Evolutionary conservation across 345 rosid genomes (phyloP).

Genomic region (Sonneratia alba): DNA sequence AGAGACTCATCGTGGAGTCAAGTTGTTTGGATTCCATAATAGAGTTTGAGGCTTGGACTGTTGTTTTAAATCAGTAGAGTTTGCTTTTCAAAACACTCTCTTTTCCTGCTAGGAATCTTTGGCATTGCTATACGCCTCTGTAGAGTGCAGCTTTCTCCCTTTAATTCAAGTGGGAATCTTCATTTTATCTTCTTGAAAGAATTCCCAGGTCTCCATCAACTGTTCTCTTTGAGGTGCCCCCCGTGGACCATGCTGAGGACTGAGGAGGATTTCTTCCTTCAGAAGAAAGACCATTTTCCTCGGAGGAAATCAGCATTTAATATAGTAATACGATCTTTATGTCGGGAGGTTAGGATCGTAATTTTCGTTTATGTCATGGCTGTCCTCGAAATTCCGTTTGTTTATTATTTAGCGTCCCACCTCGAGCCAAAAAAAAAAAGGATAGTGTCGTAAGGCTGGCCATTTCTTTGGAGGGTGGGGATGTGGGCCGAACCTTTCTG

Average conservation of each 20-base stretch:
- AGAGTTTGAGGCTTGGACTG: too few relatives aligned
- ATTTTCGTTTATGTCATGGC: too few relatives aligned
- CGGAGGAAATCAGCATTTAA: too few relatives aligned
- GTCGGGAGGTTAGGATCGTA: too few relatives aligned
- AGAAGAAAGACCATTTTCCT: not conserved
- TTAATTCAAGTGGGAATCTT: not conserved
- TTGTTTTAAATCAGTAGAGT: too few relatives aligned
- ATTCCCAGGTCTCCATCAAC: not conserved
- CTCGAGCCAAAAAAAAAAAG: too few relatives aligned
- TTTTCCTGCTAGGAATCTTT: not conserved
- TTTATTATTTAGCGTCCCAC: too few relatives aligned
- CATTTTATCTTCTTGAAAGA: not conserved
- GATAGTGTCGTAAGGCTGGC: not conserved
- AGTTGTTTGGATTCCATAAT: too few relatives aligned
- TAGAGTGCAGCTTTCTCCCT: not conserved
- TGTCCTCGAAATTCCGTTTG: too few relatives aligned
- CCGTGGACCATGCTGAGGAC: not conserved
- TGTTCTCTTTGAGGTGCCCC: not conserved
- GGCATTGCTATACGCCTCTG: not conserved
- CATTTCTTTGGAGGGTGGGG: not conserved
- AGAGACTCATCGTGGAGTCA: too few relatives aligned
- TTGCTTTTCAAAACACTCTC: too few relatives aligned
- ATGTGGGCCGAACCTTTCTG: not conserved
- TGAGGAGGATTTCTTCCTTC: not conserved
- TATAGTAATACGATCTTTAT: too few relatives aligned